Evolutionary conservation across 2,329 filamentous ascomycete species (phyloP), one percentile per base, ranked within the genome.

Genomic region (Biscogniauxia marginata): DNA sequence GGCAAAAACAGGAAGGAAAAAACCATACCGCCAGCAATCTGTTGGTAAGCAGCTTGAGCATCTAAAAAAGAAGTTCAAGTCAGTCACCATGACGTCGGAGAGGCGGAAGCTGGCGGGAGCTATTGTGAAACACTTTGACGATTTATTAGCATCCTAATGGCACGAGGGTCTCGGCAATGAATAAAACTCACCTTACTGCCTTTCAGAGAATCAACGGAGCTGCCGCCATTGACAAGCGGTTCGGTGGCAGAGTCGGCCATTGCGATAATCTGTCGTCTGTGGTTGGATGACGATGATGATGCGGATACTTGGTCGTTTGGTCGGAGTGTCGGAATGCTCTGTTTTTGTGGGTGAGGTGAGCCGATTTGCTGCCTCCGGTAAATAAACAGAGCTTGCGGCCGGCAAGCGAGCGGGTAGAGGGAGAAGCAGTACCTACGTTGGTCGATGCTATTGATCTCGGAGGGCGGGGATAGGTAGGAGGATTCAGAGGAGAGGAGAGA

Each of bases 171-270:
- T 39, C 30, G n/a, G 30, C 3, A 39, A 3, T 6, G 24, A 25
- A 25, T 16, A 39, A 6, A 16, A 74, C 78, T 55, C 67, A 81
- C 81, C 81, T 74, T 76, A 84, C 81, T 83, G 67, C 71, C 74
- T 72, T 81, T 82, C 67, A 80, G 73, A 63, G 72, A 68, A 63
- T 81, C 73, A 60, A 77, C 71, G 64, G 77, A 74, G 64, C 65
- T 73, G 69, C 78, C 79, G 70, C 79, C 79, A 72, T 81, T 82
- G 72, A 72, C 70, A n/a, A n/a, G n/a, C n/a, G n/a, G n/a, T n/a
- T n/a, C n/a, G 67, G 73, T 66, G 24, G 70, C 71, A 64, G 73
- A 70, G 66, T 77, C 74, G 58, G 77, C 73, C 77, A 80, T 80
- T 65, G 64, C 66, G 64, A 63, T 20, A 46, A 7, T 46, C 11